Base-by-base conservation (phyloP, 164 flowering plant species). In the Pachysandra terminalis region DNA sequence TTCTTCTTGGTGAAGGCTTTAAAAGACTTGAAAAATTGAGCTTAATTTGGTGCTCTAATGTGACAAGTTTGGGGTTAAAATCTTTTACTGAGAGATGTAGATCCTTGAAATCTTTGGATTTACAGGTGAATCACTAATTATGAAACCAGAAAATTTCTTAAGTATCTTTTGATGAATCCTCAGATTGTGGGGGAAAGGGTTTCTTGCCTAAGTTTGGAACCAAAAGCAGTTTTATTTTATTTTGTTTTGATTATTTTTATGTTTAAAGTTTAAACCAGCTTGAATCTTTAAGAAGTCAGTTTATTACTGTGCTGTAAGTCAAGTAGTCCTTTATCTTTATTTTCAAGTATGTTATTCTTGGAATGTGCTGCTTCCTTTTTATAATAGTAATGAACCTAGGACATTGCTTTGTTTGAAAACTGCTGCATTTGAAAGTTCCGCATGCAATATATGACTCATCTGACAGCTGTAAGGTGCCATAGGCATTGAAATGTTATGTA, bases 21-120 rank as follows among this genome's bases (percentile, higher is more conserved):
- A 48, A 70, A 0, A 83, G 79, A 61, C 85, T 94, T 35, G 90
- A 91, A 70, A 91, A 84, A 66, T 68, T 94, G 79, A 90, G 92
- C 82, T 82, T 94, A 71, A 82, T 91, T 25, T 94, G 96, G 98
- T 94, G 98, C 77, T 86, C 96, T 41, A 81, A 77, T 64, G 81
- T 87, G 26, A 74, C 97, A 8, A 85, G 79, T 68, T 37, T 27
- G 26, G 98, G 98, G 35, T 72, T 94, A 56, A 78, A 57, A 71
- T 85, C 93, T 26, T 61, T 86, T 24, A 96, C 98, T 35, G 75
- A 79, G 66, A 86, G 78, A 69, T 90, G 95, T 66, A 71, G 58
- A 61, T 76, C 72, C 22, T 73, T 94, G 77, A 90, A 68, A 71
- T 82, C 85, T 59, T 75, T 94, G 82, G 96, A 94, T 81, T 81